Conservation (phyloP, 768 basidiomycete species). For the Mycena chlorophos region DNA sequence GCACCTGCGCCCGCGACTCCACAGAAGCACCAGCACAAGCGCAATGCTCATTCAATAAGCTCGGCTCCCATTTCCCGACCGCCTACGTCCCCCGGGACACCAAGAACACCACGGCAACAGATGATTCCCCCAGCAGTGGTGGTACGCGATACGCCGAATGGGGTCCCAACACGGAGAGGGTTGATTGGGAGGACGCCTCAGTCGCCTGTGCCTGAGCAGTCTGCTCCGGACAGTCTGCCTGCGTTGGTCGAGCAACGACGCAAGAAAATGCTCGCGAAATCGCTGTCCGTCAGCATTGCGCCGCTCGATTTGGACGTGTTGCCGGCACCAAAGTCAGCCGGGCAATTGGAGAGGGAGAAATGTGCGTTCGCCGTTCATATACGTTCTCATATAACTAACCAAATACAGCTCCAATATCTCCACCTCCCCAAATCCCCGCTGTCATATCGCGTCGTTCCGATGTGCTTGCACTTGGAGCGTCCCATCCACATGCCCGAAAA, state of each 20-base stretch:
- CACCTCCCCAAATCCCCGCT: neutral
- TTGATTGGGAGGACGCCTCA: conserved; percentile 50
- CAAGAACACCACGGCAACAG: conserved; percentile 41
- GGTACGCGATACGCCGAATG: conserved; percentile 29
- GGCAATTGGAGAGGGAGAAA: conserved; percentile 28
- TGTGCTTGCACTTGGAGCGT: conserved; percentile 50
- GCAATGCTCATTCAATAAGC: conserved; percentile 78
- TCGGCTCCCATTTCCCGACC: conserved; percentile 80
- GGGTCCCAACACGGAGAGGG: conserved; percentile 44
- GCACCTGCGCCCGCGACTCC: conserved; percentile 32
- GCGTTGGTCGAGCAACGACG: conserved; percentile 54
- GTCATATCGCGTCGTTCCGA: conserved; percentile 32
- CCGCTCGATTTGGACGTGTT: conserved; percentile 45
- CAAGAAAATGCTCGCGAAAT: conserved; percentile 56
- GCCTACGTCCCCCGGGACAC: conserved; percentile 77
- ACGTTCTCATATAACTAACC: conserved; percentile 12
- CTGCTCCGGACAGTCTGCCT: conserved; percentile 40
- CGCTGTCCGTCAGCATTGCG: conserved; percentile 65
- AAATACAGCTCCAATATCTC: conserved; percentile 17
- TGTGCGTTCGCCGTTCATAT: conserved; percentile 20
- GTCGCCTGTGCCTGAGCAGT: conserved; percentile 18
- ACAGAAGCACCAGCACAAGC: conserved; percentile 51
- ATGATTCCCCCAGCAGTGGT: conserved; percentile 26
- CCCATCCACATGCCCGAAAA: conserved; percentile 80
- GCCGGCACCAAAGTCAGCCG: conserved; percentile 27